These are phyloP conservation scores for Picochlorum sp. DNA, from an alignment of 139 green algal species.

Conservation along the genomic window DNA sequence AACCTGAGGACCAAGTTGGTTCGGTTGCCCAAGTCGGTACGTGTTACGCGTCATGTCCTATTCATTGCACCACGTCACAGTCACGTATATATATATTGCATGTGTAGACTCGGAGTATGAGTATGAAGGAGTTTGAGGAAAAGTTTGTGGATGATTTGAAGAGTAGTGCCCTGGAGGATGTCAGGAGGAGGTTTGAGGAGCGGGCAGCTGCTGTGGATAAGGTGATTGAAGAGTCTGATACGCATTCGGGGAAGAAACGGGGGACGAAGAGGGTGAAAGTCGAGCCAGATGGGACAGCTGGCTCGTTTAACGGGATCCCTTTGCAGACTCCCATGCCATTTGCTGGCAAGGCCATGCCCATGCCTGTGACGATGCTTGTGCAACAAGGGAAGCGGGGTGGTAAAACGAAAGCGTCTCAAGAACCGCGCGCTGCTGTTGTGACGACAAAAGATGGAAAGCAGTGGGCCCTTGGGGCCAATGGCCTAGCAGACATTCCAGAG, in stretches of 20 bases:
- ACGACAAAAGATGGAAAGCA: slow-evolving; percentile 29
- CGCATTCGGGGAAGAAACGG: neutral
- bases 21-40: slow-evolving; percentile 20
- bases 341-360: slow-evolving; percentile 14
- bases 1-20: slow-evolving; percentile 15
- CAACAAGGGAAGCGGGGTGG: slow-evolving; percentile 21
- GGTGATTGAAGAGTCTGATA: neutral
- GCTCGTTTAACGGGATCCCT: slow-evolving; percentile 16
- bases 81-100: neutral
- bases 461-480: slow-evolving; percentile 25
- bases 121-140: slow-evolving; percentile 18
- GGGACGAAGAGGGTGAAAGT: neutral
- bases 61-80: too few relatives aligned
- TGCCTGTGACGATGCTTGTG: slow-evolving; percentile 25
- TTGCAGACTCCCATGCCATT: slow-evolving; percentile 36
- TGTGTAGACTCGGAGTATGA: slow-evolving; percentile 20
- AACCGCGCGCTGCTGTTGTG: slow-evolving; percentile 19
- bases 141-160: slow-evolving; percentile 26
- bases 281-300: neutral
- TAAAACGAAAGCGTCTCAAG: slow-evolving; percentile 16
- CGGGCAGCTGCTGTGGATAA: slow-evolving; percentile 7
- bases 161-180: slow-evolving; percentile 22
- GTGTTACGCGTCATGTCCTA: neutral
- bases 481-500: slow-evolving; percentile 16
- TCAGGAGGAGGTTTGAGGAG: slow-evolving; percentile 16